Evolutionary conservation across 495 filamentous ascomycete species (phyloP).

Genomic region (Pyrenopolyporus hunteri): DNA sequence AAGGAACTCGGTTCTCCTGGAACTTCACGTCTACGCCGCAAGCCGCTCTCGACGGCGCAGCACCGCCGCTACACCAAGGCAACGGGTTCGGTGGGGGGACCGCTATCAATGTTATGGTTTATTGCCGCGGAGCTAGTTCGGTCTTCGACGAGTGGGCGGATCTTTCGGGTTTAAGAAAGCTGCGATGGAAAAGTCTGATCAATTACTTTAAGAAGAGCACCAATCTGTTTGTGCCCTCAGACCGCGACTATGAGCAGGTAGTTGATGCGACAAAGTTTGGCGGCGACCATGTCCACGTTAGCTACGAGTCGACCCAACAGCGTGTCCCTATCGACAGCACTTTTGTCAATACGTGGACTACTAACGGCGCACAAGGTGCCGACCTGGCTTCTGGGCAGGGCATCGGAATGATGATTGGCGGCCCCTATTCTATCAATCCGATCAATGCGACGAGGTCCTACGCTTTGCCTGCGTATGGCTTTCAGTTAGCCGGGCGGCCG

Average conservation of each 20-base stretch:
- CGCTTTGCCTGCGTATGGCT: constrained; percentile 43
- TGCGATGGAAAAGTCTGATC: constrained; percentile 45
- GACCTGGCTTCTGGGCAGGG: no score
- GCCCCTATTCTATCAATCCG: no score
- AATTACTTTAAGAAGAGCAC: constrained; percentile 37
- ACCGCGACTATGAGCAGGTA: no score
- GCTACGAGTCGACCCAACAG: no score
- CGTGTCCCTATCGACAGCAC: no score
- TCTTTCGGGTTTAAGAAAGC: constrained; percentile 45
- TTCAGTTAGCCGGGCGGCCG: constrained; percentile 32
- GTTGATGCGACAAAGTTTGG: no score
- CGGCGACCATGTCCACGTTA: no score
- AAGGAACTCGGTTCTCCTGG: constrained; percentile 28
- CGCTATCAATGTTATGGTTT: constrained; percentile 37
- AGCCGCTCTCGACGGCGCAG: constrained; percentile 53
- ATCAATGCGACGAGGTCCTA: no score
- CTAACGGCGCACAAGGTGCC: no score
- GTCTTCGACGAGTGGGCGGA: constrained; percentile 52
- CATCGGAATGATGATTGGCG: no score
- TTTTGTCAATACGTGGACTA: no score
- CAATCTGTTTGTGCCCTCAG: no score
- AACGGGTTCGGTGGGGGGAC: constrained; percentile 36
- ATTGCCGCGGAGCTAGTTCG: constrained; percentile 24
- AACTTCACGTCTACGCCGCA: constrained; percentile 33
- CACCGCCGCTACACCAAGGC: constrained; percentile 53